These are phyloP conservation scores for Ganoderma multipileum DNA, from an alignment of 1,284 basidiomycete species.

Conservation along the genomic window DNA sequence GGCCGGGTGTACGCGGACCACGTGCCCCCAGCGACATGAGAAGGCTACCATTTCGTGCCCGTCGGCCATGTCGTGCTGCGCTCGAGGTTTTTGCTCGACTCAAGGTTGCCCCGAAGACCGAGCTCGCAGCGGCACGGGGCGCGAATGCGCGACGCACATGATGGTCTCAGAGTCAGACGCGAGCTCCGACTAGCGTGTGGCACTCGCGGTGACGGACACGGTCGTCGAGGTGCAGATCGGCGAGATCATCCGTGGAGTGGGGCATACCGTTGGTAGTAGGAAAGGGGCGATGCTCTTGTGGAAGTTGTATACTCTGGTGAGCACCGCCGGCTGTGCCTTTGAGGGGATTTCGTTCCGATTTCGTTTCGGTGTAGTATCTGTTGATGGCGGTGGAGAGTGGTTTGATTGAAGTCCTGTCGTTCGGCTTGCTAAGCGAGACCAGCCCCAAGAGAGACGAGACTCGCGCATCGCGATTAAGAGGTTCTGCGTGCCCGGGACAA, in stretches of 20 bases:
- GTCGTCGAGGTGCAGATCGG: constrained; percentile 64
- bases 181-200: constrained; percentile 63
- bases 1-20: constrained; percentile 71
- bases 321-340: not conserved
- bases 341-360: no score
- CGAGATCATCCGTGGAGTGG: constrained; percentile 50
- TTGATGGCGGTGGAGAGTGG: constrained; percentile 63
- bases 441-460: constrained; percentile 47
- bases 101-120: no score
- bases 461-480: constrained; percentile 62
- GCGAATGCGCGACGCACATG: constrained; percentile 51
- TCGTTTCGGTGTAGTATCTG: constrained; percentile 44
- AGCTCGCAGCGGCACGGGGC: no score
- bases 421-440: constrained; percentile 48
- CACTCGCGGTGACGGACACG: constrained; percentile 71
- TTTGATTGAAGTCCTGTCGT: constrained; percentile 66
- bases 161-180: no score
- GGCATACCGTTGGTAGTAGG: constrained; percentile 31
- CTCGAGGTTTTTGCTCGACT: constrained; percentile 63
- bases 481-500: constrained; percentile 68
- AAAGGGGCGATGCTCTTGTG: constrained; percentile 46
- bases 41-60: constrained; percentile 76
- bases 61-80: constrained; percentile 76
- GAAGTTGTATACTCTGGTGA: constrained; percentile 58
- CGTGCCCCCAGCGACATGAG: constrained; percentile 71